A percentile compares a stretch with the other conserved stretches of the same genome.
Evolutionary conservation across 169 alveolate species (phyloP).

Genomic region (Plasmodium yoelii): DNA sequence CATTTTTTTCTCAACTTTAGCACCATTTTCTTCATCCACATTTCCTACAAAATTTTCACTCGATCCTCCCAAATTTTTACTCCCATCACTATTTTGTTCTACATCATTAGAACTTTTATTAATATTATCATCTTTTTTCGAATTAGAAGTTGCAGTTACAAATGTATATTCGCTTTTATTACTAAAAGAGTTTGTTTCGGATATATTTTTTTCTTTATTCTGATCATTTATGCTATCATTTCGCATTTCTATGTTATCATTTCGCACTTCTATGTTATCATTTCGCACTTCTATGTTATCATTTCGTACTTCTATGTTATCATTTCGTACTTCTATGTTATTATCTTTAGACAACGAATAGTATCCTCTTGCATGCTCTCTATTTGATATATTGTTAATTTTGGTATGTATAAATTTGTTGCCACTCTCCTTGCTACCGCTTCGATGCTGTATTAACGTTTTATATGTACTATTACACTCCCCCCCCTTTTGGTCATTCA

Average conservation of each 20-base stretch:
- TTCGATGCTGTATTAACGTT: no score
- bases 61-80: no score
- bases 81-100: no score
- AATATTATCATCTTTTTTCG: constrained; percentile 3
- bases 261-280: no score
- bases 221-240: not conserved
- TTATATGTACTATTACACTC: no score
- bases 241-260: no score
- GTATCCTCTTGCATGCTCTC: not conserved
- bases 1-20: constrained; percentile 14
- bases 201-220: not conserved
- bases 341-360: not conserved
- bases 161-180: constrained; percentile 13
- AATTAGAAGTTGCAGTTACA: constrained; percentile 29
- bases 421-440: no score
- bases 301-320: no score
- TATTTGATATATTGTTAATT: not conserved
- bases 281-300: no score
- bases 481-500: no score
- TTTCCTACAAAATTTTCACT: no score
- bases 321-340: not conserved
- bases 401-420: not conserved
- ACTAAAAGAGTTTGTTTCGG: constrained; percentile 9
- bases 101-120: no score
- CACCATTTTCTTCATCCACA: not conserved